phyloP scores from a whole-genome alignment of 768 basidiomycete genomes.

The Psilocybe cubensis region DNA sequence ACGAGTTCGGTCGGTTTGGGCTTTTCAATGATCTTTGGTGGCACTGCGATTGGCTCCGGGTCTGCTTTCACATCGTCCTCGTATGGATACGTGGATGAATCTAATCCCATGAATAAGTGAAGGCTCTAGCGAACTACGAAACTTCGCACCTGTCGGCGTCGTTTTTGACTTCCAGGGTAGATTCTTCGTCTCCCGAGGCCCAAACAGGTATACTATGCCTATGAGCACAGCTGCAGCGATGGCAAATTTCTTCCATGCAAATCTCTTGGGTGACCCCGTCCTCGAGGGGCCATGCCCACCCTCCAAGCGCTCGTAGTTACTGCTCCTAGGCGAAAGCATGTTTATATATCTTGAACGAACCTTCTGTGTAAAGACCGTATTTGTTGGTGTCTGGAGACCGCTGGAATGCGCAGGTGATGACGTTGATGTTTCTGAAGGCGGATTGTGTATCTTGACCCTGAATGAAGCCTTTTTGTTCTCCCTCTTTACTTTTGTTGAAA shows the following conservation, averaged over 20 bases:
- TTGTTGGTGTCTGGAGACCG: conserved; percentile 13
- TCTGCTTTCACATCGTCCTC: conserved; percentile 14
- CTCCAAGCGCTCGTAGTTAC: conserved; percentile 35
- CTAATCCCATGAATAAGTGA: neutral
- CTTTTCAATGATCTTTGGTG: neutral
- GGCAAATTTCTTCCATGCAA: conserved; percentile 71
- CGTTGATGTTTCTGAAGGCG: neutral
- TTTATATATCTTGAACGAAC: conserved; percentile 20
- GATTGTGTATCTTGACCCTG: conserved; percentile 15
- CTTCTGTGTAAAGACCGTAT: neutral
- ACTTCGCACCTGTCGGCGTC: conserved; percentile 12
- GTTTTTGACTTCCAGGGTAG: conserved; percentile 21
- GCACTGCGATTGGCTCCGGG: neutral
- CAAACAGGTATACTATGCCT: conserved; percentile 68
- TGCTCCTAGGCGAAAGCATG: conserved; percentile 29
- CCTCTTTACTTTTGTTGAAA: conserved; percentile 16
- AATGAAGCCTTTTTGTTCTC: conserved; percentile 15
- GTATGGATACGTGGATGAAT: conserved; percentile 3
- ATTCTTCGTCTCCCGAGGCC: conserved; percentile 44
- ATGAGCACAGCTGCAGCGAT: conserved; percentile 60
- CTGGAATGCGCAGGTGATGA: conserved; percentile 11
- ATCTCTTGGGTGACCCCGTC: conserved; percentile 25
- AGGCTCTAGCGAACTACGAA: neutral
- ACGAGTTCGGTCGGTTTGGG: conserved; percentile 2
- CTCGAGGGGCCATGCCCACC: conserved; percentile 48